Base-by-base conservation (phyloP, 352 stramenopile species). In the Blastocystis sp. region DNA sequence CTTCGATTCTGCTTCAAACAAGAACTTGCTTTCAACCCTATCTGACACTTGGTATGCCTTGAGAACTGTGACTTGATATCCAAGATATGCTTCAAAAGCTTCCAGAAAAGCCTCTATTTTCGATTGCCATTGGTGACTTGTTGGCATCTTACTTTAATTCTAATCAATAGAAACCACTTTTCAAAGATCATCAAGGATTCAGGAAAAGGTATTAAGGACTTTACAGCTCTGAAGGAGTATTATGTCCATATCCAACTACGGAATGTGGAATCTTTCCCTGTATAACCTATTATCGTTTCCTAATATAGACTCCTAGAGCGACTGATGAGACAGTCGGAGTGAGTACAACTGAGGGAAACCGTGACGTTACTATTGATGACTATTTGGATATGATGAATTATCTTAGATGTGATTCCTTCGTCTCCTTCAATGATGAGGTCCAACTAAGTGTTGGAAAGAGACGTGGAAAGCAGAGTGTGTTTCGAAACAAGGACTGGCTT, bases 11-110 rank as follows among this genome's bases (percentile, higher is more conserved):
- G 3, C 39, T 87, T 46, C 77, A 87, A 54, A 87, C 77, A 16
- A 24, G 77, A 27, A 61, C 59, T 9, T 74, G 77, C 57, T 87
- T 87, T 51, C 77, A 87, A 61, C 77, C 77, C 16, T 87, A 87
- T 77, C 29, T 87, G 32, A 87, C 77, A 11, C 77, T 87, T 19
- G 77, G 65, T 87, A 46, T 43, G 49, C n/a, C 24, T 27, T 49
- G 24, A 0, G 0, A 46, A 19, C 27, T 52, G 27, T 16, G 46
- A 16, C 5, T 83, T 16, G 7, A 67, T 49, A 39, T n/a, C 0
- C 19, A 39, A 83, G 71, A 83, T 27, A 87, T 87, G 59, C 51
- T 87, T 24, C 14, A 87, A 37, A 78, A 77, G 39, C 65, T 87
- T 57, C 77, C 77, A 4, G 77, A 87, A 37, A 77, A 74, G 51